phyloP scores from a whole-genome alignment of 495 filamentous ascomycete species.

The Xylaria telfairii region DNA sequence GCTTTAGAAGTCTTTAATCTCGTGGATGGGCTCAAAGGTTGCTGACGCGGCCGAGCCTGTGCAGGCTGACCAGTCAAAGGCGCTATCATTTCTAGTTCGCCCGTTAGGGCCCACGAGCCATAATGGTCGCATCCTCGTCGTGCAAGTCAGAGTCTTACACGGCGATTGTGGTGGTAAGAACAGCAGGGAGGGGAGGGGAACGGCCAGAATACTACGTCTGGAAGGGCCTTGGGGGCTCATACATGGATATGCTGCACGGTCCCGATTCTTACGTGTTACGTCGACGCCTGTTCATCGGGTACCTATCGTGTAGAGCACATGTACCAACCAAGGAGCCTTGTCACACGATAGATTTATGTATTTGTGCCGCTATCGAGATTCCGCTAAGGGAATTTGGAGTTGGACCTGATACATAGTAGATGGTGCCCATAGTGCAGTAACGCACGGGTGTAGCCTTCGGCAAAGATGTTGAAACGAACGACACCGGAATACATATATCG shows the following conservation, averaged over 20 bases:
- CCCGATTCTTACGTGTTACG: not conserved
- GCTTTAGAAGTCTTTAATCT: not conserved
- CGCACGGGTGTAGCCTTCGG: not conserved
- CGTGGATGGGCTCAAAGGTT: not conserved
- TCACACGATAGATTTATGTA: not conserved
- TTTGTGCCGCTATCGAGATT: not conserved
- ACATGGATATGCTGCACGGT: constrained; percentile 2
- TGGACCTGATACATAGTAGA: not conserved
- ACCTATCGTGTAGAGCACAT: not conserved
- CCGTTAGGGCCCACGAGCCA: not conserved
- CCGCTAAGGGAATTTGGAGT: not conserved
- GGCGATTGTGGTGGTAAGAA: not conserved
- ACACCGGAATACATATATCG: not conserved
- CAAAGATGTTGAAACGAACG: not conserved
- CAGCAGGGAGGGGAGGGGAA: not conserved
- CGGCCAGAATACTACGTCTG: not conserved
- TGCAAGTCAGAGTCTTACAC: not conserved
- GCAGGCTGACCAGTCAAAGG: not conserved
- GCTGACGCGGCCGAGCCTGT: not conserved
- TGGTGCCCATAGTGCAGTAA: not conserved
- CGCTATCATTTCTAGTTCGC: not conserved
- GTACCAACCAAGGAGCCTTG: not conserved
- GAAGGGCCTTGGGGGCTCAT: not conserved
- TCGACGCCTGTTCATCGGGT: constrained; percentile 1
- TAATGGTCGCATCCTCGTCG: not conserved